Percentiles rank a stretch among this genome's conserved stretches.
Conservation (phyloP, 1,139 yeast species). For the Suhomyces choctaworum region DNA sequence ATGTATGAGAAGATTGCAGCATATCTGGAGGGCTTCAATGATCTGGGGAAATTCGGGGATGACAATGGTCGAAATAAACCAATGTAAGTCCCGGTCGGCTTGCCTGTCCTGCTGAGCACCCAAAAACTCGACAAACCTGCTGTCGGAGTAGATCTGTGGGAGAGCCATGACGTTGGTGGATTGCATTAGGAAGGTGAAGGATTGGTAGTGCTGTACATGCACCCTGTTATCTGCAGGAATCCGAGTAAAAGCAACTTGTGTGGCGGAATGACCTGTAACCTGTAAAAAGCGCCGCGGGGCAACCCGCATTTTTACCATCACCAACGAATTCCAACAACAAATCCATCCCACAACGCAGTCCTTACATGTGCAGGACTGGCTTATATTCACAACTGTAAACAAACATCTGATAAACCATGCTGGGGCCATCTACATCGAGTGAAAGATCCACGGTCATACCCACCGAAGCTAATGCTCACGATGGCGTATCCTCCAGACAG, state of each 20-base stretch:
- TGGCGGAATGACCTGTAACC: conserved; percentile 1
- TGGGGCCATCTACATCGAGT: conserved; percentile 37
- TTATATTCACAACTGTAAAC: conserved; percentile 14
- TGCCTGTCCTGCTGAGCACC: conserved; percentile 11
- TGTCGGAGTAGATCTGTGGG: conserved; percentile 4
- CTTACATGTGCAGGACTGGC: conserved; percentile 17
- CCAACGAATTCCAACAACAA: conserved; percentile 11
- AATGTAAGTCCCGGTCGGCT: conserved; percentile 42
- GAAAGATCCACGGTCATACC: conserved; percentile 30
- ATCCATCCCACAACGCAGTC: conserved; percentile 10
- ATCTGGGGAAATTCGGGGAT: conserved; percentile 43
- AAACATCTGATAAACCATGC: conserved; percentile 20
- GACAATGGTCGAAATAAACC: conserved; percentile 36
- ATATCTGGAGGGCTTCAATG: conserved; percentile 41
- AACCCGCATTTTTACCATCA: conserved; percentile 9
- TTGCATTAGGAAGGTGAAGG: background rate
- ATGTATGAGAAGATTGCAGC: conserved; percentile 38
- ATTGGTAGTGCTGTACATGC: too few species aligned
- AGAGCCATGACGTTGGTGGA: conserved; percentile 3
- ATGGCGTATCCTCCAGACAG: conserved; percentile 9
- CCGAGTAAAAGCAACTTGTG: too few species aligned
- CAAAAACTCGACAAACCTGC: conserved; percentile 6
- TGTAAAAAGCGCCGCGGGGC: conserved; percentile 1
- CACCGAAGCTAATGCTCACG: conserved; percentile 13
- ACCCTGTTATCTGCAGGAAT: too few species aligned